Evolutionary conservation across 129 eudicot genomes (phyloP).

Genomic region (Kitagawia praeruptora): DNA sequence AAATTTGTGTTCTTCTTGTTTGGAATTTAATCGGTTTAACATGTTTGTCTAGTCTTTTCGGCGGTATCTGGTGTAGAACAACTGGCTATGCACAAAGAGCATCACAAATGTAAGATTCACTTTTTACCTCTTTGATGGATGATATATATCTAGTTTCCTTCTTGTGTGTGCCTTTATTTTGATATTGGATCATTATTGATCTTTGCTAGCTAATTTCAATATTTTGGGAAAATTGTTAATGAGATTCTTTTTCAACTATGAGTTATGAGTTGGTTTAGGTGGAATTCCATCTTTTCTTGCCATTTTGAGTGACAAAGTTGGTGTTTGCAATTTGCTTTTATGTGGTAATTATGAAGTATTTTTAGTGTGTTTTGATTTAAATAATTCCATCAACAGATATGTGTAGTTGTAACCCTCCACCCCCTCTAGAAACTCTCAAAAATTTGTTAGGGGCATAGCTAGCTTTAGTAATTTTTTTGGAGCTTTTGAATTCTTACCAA

Average conservation of each 20-base stretch:
- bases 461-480: background rate
- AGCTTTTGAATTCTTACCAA: background rate
- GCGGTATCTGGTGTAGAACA: constrained; percentile 87
- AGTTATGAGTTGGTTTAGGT: background rate
- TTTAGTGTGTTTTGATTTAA: background rate
- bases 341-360: background rate
- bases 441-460: background rate
- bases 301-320: background rate
- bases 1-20: constrained; percentile 1
- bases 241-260: background rate
- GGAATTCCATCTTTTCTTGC: background rate
- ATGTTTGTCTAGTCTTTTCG: constrained; percentile 60
- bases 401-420: background rate
- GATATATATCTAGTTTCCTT: background rate
- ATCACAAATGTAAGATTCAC: constrained; percentile 73
- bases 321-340: background rate
- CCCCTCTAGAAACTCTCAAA: background rate
- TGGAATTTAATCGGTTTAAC: background rate
- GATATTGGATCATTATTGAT: background rate
- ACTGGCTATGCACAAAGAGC: constrained; percentile 73
- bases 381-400: background rate
- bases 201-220: background rate
- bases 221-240: background rate
- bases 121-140: constrained; percentile 12
- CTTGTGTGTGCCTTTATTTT: background rate